These are phyloP conservation scores for Aspergillus novoparasiticus DNA, from an alignment of 2,329 filamentous ascomycete species.

Conservation along the genomic window DNA sequence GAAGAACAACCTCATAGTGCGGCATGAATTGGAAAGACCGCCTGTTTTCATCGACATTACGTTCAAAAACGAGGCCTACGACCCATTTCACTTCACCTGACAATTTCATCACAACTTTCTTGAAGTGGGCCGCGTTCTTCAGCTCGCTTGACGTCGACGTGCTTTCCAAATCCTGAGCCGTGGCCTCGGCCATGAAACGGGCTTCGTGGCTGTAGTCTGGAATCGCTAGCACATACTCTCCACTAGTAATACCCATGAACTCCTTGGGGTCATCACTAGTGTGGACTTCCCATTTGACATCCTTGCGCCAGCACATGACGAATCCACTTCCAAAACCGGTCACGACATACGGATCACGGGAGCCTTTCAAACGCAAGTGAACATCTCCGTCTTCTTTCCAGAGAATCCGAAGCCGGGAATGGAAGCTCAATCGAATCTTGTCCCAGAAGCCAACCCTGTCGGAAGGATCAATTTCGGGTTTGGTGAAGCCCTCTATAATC, in stretches of 20 bases:
- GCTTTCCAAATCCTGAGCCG: conserved; percentile 58
- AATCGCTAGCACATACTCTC: conserved; percentile 90
- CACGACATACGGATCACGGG: conserved; percentile 89
- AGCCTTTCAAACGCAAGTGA: conserved; percentile 83
- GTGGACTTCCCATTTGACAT: conserved; percentile 85
- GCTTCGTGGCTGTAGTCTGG: conserved; percentile 92
- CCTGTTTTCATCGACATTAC: conserved; percentile 69
- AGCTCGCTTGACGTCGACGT: conserved; percentile 63
- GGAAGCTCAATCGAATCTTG: conserved; percentile 91
- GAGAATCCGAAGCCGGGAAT: conserved; percentile 82
- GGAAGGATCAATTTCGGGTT: conserved; percentile 89
- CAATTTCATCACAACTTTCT: conserved; percentile 98
- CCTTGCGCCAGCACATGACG: conserved; percentile 97
- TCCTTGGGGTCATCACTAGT: conserved; percentile 83
- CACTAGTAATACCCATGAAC: conserved; percentile 94
- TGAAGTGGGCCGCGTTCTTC: conserved; percentile 81
- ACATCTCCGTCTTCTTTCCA: conserved; percentile 98
- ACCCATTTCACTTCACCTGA: conserved; percentile 95
- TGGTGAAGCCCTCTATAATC: conserved; percentile 95
- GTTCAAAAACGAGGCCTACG: conserved; percentile 88
- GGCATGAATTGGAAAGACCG: conserved; percentile 87
- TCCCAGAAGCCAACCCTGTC: conserved; percentile 98
- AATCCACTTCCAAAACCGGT: conserved; percentile 93
- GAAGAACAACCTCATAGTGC: conserved; percentile 88
- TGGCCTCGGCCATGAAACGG: conserved; percentile 59